Conservation (phyloP, 23 red algal genomes). For the Gracilaria gracilis region DNA sequence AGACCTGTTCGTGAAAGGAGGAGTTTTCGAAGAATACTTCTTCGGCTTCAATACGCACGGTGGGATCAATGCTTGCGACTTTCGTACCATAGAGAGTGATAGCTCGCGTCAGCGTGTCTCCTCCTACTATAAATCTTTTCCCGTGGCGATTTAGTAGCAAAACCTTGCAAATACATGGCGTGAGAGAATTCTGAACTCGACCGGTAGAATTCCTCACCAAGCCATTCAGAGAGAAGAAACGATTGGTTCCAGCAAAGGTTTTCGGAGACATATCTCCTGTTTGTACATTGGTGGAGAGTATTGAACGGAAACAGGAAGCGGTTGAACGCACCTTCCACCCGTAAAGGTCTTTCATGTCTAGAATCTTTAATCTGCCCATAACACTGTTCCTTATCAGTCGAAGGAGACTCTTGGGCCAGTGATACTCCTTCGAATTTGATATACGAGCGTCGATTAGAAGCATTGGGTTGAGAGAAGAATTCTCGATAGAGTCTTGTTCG, state of each 20-base stretch:
- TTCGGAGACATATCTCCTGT: constrained; percentile 34
- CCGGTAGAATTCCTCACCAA: neutral
- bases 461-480: constrained; percentile 39
- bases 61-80: constrained; percentile 5
- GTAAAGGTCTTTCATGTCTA: constrained; percentile 69
- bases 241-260: constrained; percentile 2
- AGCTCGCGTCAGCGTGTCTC: constrained; percentile 46
- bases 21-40: constrained; percentile 86
- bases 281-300: constrained; percentile 53
- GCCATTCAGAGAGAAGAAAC: constrained; percentile 47
- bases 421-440: constrained; percentile 58
- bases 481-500: no score
- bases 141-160: constrained; percentile 70
- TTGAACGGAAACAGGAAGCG: constrained; percentile 76
- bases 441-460: constrained; percentile 64
- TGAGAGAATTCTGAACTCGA: neutral
- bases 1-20: constrained; percentile 83
- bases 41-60: constrained; percentile 55
- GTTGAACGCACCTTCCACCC: constrained; percentile 68
- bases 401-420: constrained; percentile 76
- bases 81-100: constrained; percentile 43
- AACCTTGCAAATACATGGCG: constrained; percentile 49
- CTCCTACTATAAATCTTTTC: constrained; percentile 65
- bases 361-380: constrained; percentile 42
- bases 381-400: constrained; percentile 65